Evolutionary conservation across 2,329 filamentous ascomycete genomes (phyloP).

Genomic region (Monosporascus sp.): DNA sequence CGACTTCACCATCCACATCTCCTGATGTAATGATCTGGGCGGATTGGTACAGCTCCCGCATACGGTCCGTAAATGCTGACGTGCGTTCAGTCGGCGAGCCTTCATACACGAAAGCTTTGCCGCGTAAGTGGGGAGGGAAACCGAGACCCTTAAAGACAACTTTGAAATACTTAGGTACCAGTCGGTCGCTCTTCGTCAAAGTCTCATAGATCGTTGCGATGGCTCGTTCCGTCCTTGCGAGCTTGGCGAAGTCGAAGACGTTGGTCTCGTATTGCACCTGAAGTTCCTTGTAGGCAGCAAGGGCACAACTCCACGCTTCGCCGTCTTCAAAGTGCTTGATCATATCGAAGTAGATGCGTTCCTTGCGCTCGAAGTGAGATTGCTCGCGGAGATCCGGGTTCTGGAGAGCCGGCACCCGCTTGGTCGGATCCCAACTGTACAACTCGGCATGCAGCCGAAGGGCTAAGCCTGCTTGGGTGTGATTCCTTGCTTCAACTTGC

Average conservation of each 20-base stretch:
- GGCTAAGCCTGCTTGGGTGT: conserved; percentile 82
- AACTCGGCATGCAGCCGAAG: conserved; percentile 86
- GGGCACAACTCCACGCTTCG: conserved; percentile 85
- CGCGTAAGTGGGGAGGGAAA: conserved; percentile 72
- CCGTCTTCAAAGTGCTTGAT: conserved; percentile 93
- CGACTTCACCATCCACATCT: conserved; percentile 69
- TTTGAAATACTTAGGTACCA: conserved; percentile 82
- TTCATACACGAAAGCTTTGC: conserved; percentile 92
- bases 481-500: conserved; percentile 70
- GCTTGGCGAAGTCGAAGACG: conserved; percentile 84
- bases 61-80: conserved; percentile 78
- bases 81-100: conserved; percentile 71
- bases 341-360: conserved; percentile 87
- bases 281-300: conserved; percentile 85
- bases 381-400: conserved; percentile 80
- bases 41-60: conserved; percentile 84
- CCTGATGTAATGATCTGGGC: conserved; percentile 73
- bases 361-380: conserved; percentile 86
- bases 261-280: conserved; percentile 87
- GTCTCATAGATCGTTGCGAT: conserved; percentile 91
- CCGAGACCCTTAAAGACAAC: conserved; percentile 86
- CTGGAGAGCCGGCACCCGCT: conserved; percentile 56
- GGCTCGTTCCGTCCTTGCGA: conserved; percentile 81
- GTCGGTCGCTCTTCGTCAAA: conserved; percentile 74
- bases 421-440: conserved; percentile 81